Evolutionary conservation across 371 early-diverging fungal genomes (phyloP).

Genomic region (Syncephalis plumigaleata): DNA sequence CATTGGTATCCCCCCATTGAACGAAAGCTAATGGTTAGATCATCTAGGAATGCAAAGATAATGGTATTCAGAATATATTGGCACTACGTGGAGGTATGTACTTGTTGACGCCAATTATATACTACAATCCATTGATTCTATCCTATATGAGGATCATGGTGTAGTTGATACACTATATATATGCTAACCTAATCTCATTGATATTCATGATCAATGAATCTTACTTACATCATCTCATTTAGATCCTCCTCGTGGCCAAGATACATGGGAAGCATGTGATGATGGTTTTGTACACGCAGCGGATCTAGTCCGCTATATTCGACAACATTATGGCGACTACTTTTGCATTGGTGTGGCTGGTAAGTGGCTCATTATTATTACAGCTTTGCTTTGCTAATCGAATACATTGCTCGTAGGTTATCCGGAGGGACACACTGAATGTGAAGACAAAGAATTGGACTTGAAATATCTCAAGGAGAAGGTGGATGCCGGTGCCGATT

Average conservation of each 20-base stretch:
- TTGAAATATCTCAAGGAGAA: constrained; percentile 56
- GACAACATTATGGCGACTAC: constrained; percentile 67
- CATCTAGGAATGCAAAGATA: constrained; percentile 48
- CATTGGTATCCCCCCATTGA: neutral
- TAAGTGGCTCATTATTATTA: constrained; percentile 4
- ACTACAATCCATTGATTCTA: no score
- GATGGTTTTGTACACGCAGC: constrained; percentile 64
- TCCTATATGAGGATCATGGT: no score
- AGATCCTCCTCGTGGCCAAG: constrained; percentile 69
- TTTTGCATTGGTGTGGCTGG: constrained; percentile 84
- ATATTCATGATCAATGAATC: no score
- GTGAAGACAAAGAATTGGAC: constrained; percentile 39
- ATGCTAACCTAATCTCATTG: no score
- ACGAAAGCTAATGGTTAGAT: neutral
- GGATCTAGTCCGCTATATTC: constrained; percentile 71
- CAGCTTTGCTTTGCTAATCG: neutral
- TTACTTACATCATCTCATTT: neutral
- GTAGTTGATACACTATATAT: no score
- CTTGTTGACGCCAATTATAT: no score
- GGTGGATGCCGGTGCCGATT: constrained; percentile 74
- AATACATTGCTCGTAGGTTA: constrained; percentile 13
- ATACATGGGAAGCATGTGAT: constrained; percentile 45
- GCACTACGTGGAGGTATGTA: constrained; percentile 53
- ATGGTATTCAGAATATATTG: constrained; percentile 78
- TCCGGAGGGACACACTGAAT: constrained; percentile 67